A percentile compares a stretch with the other conserved stretches of the same genome.
Evolutionary conservation across 257 asterid genomes (phyloP).

Genomic region (Gynochthodes officinalis): DNA sequence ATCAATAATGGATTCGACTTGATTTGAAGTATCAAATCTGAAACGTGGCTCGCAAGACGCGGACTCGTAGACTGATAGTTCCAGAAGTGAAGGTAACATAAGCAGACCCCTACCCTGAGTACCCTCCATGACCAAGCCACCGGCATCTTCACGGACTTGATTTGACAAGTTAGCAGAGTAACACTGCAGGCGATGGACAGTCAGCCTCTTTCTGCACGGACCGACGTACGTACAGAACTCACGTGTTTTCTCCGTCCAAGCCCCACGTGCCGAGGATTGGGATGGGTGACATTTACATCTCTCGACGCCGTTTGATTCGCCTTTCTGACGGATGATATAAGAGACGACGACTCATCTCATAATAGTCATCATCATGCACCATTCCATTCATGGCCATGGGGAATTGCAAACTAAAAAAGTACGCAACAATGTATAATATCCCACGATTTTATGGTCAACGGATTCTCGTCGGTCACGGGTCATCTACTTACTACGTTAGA

Average conservation of each 20-base stretch:
- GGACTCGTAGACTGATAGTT: too few relatives aligned
- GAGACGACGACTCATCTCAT: too few relatives aligned
- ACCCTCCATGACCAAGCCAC: too few relatives aligned
- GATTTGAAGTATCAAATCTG: too few relatives aligned
- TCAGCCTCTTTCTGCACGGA: background rate
- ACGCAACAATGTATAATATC: background rate
- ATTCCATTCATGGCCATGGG: constrained; percentile 7
- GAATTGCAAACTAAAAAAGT: constrained; percentile 9
- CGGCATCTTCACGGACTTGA: too few relatives aligned
- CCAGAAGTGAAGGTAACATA: too few relatives aligned
- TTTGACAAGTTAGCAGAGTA: constrained; percentile 30
- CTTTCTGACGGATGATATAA: too few relatives aligned
- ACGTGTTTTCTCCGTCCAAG: constrained; percentile 25
- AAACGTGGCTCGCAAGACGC: too few relatives aligned
- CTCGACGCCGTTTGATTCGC: constrained; percentile 30
- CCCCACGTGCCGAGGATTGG: background rate
- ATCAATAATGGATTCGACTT: too few relatives aligned
- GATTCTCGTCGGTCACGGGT: constrained; percentile 24
- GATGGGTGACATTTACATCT: background rate
- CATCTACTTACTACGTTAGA: too few relatives aligned
- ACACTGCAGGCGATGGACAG: background rate
- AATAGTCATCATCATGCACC: too few relatives aligned
- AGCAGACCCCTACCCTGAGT: too few relatives aligned
- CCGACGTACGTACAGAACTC: constrained; percentile 15
- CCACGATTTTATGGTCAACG: constrained; percentile 4